These are phyloP conservation scores for Mycena vulgaris DNA, from an alignment of 768 basidiomycete species.

Conservation along the genomic window DNA sequence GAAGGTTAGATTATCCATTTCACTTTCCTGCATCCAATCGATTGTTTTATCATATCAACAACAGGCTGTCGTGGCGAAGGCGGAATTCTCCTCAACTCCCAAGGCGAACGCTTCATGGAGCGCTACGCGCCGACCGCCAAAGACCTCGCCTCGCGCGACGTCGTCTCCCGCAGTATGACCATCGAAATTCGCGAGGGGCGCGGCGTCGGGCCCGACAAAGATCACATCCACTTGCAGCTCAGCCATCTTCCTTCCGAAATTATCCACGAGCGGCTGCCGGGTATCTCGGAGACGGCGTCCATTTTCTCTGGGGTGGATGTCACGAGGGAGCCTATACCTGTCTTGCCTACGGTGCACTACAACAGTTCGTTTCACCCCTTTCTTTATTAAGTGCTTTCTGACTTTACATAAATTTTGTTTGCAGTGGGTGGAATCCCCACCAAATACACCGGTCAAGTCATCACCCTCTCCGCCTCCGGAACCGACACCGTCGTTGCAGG, in stretches of 20 bases:
- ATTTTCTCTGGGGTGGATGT: conserved; percentile 99
- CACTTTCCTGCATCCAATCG: neutral
- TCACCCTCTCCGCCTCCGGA: conserved; percentile 89
- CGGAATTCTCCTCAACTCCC: conserved; percentile 97
- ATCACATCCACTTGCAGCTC: conserved; percentile 96
- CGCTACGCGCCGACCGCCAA: conserved; percentile 99
- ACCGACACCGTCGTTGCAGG: conserved; percentile 96
- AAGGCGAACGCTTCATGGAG: conserved; percentile 99
- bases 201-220: conserved; percentile 98
- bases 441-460: conserved; percentile 96
- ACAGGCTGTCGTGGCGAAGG: conserved; percentile 98
- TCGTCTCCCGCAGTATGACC: conserved; percentile 99
- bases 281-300: conserved; percentile 99
- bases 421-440: conserved; percentile 99
- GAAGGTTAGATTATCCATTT: conserved; percentile 73
- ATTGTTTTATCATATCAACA: neutral
- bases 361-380: conserved; percentile 78
- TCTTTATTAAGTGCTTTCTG: conserved; percentile 21
- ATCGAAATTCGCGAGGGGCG: conserved; percentile 98
- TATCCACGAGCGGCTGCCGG: conserved; percentile 96
- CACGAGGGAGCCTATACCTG: conserved; percentile 99
- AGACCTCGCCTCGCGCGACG: conserved; percentile 99
- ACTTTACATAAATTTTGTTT: conserved; percentile 33
- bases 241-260: conserved; percentile 97
- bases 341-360: conserved; percentile 98